A percentile compares a stretch with the other conserved stretches of the same genome.
phyloP scores from a whole-genome alignment of 208 protist genomes.

The Trypanosoma boissoni region DNA sequence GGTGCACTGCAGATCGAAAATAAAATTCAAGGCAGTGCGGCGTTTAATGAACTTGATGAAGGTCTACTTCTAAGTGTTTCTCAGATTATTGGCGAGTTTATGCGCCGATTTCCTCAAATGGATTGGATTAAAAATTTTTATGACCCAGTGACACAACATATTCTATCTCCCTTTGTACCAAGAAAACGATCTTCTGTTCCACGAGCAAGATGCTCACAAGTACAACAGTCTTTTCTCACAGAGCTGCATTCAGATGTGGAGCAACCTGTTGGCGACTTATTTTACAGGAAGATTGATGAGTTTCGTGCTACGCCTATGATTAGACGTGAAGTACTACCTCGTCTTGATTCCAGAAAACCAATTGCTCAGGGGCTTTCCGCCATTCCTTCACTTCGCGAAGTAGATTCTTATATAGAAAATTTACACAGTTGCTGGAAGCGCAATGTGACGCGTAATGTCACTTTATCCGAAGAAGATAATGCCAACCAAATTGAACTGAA shows the following conservation, averaged over 20 bases:
- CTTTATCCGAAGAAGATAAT: slow-evolving; percentile 50
- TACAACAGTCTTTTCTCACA: slow-evolving; percentile 6
- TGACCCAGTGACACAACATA: slow-evolving; percentile 84
- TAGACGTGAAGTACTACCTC: slow-evolving; percentile 43
- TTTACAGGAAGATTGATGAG: slow-evolving; percentile 32
- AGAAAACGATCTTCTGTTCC: slow-evolving; percentile 23
- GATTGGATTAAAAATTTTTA: slow-evolving; percentile 78
- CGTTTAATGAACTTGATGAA: slow-evolving; percentile 69
- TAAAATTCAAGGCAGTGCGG: slow-evolving; percentile 38
- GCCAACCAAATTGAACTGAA: slow-evolving; percentile 59
- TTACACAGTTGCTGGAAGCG: slow-evolving; percentile 81
- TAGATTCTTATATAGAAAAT: slow-evolving; percentile 75
- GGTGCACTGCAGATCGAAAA: slow-evolving; percentile 77
- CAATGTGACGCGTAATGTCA: slow-evolving; percentile 55
- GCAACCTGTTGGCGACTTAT: slow-evolving; percentile 2
- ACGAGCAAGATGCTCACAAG: background rate
- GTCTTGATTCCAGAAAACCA: slow-evolving; percentile 28
- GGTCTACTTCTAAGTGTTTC: slow-evolving; percentile 51
- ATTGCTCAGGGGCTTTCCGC: slow-evolving; percentile 37
- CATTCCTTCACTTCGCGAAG: slow-evolving; percentile 69
- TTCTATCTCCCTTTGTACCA: slow-evolving; percentile 70
- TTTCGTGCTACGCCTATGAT: slow-evolving; percentile 45
- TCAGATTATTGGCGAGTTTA: slow-evolving; percentile 66
- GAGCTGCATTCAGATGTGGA: slow-evolving; percentile 5
- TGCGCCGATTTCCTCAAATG: slow-evolving; percentile 69